phyloP scores from a whole-genome alignment of 129 eudicot species.

The Deinandra increscens region DNA sequence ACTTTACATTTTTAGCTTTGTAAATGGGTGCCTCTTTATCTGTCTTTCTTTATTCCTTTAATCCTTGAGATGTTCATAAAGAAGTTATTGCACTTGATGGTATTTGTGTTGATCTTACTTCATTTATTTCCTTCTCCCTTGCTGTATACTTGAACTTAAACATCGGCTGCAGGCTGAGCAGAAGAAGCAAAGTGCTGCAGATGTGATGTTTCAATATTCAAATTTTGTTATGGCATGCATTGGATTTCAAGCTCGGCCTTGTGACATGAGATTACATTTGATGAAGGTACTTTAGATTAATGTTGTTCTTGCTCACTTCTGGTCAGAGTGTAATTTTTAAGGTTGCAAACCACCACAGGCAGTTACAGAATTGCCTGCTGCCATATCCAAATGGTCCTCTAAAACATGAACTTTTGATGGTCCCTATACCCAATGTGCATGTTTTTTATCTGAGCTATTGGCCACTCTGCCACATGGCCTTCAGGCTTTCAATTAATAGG shows the following conservation, averaged over 20 bases:
- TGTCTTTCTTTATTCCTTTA: not conserved
- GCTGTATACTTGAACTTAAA: conserved; percentile 1
- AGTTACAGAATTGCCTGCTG: not conserved
- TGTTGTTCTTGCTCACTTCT: conserved; percentile 16
- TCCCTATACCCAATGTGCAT: not conserved
- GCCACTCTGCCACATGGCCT: not conserved
- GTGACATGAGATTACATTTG: conserved; percentile 90
- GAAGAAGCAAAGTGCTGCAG: conserved; percentile 96
- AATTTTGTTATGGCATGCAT: conserved; percentile 79
- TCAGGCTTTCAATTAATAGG: not conserved
- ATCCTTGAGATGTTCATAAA: not conserved
- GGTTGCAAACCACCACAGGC: not conserved
- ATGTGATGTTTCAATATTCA: conserved; percentile 76
- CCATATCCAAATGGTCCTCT: not conserved
- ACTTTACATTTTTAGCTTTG: not conserved
- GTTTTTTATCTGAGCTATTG: not conserved
- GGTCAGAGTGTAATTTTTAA: not conserved
- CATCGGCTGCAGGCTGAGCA: conserved; percentile 57
- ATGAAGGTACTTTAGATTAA: conserved; percentile 64
- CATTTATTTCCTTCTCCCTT: not conserved
- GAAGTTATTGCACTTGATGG: not conserved
- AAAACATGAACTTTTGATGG: not conserved
- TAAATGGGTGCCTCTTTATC: not conserved
- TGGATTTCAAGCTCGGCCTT: conserved; percentile 86
- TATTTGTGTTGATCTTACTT: not conserved